Percentiles rank a stretch among this genome's conserved stretches.
Conservation (phyloP, 2,329 filamentous ascomycete genomes). For the Penicillium expansum region DNA sequence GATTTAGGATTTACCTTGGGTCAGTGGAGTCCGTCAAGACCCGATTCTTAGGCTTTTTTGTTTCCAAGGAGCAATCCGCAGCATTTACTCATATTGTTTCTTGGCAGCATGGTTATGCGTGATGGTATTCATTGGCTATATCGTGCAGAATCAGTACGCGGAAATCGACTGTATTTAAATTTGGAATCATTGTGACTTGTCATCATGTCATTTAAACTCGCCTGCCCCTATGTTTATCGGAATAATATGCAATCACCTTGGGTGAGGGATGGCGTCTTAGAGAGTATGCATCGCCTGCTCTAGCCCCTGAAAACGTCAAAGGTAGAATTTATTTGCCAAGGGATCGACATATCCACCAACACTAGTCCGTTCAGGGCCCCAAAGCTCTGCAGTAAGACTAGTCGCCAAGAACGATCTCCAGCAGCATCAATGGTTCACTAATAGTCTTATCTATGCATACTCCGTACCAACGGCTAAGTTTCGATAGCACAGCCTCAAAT, state of each 20-base stretch:
- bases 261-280: neutral
- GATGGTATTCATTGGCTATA: neutral
- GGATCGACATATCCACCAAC: constrained; percentile 15
- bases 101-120: constrained; percentile 5
- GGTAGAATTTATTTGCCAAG: constrained; percentile 18
- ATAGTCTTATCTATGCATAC: constrained; percentile 10
- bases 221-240: neutral
- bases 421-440: constrained; percentile 11
- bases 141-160: neutral
- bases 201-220: neutral
- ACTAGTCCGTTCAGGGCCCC: constrained; percentile 11
- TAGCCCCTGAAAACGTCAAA: constrained; percentile 7
- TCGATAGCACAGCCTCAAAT: constrained; percentile 19
- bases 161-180: neutral
- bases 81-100: neutral
- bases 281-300: neutral
- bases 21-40: neutral
- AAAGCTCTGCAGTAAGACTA: constrained; percentile 7
- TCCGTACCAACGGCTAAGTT: neutral
- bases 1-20: neutral
- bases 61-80: neutral
- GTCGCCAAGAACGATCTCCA: constrained; percentile 16
- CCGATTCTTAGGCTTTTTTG: neutral
- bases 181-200: neutral
- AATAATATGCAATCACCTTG: neutral